phyloP scores from a whole-genome alignment of 371 early-diverging fungal genomes.

The Mortierella sp. region DNA sequence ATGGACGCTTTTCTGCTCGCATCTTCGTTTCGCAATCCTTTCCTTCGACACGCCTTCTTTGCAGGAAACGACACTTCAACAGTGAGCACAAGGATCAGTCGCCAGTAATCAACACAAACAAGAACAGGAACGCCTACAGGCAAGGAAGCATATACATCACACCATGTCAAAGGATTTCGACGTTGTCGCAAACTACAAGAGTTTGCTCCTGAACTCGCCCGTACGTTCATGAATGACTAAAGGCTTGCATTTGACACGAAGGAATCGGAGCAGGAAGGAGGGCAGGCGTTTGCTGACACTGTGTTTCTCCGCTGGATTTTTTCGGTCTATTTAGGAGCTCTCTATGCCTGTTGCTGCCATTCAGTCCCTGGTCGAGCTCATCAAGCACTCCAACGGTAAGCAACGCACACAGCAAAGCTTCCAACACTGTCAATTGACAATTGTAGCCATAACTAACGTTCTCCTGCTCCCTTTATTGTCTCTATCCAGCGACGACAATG shows the following conservation, averaged over 20 bases:
- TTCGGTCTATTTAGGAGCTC: constrained; percentile 66
- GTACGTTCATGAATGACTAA: constrained; percentile 14
- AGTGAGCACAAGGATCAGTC: no score
- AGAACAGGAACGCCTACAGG: not conserved
- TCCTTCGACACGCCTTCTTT: no score
- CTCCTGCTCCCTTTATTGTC: not conserved
- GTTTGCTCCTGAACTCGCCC: constrained; percentile 41
- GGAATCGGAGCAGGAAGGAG: not conserved
- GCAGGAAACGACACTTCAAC: no score
- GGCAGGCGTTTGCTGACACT: not conserved
- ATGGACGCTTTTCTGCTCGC: not conserved
- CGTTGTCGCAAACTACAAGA: constrained; percentile 53
- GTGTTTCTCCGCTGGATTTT: not conserved
- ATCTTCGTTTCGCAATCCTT: no score
- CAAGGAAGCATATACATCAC: not conserved
- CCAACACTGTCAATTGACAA: not conserved
- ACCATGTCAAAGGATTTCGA: constrained; percentile 45
- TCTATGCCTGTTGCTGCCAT: constrained; percentile 94
- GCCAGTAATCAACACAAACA: not conserved
- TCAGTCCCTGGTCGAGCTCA: constrained; percentile 82
- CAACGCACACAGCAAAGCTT: not conserved
- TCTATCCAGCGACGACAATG: constrained; percentile 71
- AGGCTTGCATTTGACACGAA: not conserved
- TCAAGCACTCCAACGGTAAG: constrained; percentile 76
- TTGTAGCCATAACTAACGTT: not conserved